phyloP scores from a whole-genome alignment of 345 rosid species.

The Lumnitzera racemosa region DNA sequence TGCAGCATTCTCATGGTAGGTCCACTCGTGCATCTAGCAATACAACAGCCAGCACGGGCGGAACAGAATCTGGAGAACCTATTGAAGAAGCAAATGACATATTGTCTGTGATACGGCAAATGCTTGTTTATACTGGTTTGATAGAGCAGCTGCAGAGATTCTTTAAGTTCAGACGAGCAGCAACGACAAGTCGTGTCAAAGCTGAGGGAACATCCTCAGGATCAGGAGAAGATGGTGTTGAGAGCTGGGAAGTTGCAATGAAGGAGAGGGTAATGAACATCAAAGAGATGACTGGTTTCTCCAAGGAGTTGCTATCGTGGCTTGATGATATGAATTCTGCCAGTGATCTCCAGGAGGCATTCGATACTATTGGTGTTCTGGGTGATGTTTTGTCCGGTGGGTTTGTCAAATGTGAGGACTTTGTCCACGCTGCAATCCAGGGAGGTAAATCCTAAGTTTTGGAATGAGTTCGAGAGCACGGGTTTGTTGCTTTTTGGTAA shows the following conservation, averaged over 20 bases:
- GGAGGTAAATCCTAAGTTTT: slow-evolving; percentile 45
- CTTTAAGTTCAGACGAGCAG: slow-evolving; percentile 54
- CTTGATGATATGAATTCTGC: slow-evolving; percentile 74
- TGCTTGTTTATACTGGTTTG: slow-evolving; percentile 86
- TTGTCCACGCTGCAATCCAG: slow-evolving; percentile 60
- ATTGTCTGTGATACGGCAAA: slow-evolving; percentile 56
- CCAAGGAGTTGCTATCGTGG: slow-evolving; percentile 78
- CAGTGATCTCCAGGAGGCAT: slow-evolving; percentile 78
- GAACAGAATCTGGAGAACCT: slow-evolving; percentile 26
- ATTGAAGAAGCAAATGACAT: slow-evolving; percentile 40
- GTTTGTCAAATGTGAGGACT: slow-evolving; percentile 55
- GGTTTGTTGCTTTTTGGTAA: not conserved
- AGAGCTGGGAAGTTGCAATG: slow-evolving; percentile 78
- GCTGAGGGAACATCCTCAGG: slow-evolving; percentile 37
- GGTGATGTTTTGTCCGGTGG: slow-evolving; percentile 77
- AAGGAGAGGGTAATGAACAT: slow-evolving; percentile 59
- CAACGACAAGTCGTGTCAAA: slow-evolving; percentile 9
- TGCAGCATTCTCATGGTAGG: slow-evolving; percentile 88
- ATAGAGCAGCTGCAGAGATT: slow-evolving; percentile 86
- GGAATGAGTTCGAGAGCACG: not conserved
- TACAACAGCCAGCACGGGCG: slow-evolving; percentile 41
- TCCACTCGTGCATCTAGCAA: slow-evolving; percentile 24
- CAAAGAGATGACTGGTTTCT: slow-evolving; percentile 78
- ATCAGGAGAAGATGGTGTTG: slow-evolving; percentile 35
- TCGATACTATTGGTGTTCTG: slow-evolving; percentile 69